These are phyloP conservation scores for Trichosporon ovoides DNA, from an alignment of 1,284 basidiomycete genomes.

Conservation along the genomic window DNA sequence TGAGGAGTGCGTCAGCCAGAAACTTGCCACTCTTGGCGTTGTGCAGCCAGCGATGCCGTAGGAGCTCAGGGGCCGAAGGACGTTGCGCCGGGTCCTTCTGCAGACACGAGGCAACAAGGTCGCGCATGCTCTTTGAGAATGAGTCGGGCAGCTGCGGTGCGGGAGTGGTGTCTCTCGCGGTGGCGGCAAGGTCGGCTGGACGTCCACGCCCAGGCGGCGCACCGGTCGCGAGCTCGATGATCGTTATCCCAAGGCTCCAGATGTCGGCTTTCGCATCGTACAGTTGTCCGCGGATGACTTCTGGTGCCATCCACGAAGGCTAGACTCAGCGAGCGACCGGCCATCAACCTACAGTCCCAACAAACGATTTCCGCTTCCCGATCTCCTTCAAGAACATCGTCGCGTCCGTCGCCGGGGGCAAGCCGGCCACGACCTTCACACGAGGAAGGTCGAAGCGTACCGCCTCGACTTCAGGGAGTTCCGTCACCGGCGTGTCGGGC, in stretches of 20 bases:
- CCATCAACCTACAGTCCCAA: constrained; percentile 61
- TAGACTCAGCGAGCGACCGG: constrained; percentile 12
- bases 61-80: constrained; percentile 22
- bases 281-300: constrained; percentile 75
- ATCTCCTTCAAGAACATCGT: constrained; percentile 14
- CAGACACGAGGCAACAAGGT: constrained; percentile 79
- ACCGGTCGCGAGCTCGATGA: constrained; percentile 33
- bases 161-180: constrained; percentile 7
- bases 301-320: constrained; percentile 98
- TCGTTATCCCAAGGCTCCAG: constrained; percentile 88
- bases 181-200: constrained; percentile 9
- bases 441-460: constrained; percentile 26
- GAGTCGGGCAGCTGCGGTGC: constrained; percentile 8
- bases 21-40: constrained; percentile 29
- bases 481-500: constrained; percentile 17
- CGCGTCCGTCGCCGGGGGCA: constrained; percentile 9
- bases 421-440: constrained; percentile 1
- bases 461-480: constrained; percentile 22
- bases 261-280: constrained; percentile 96
- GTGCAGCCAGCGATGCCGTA: constrained; percentile 36
- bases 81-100: constrained; percentile 67
- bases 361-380: constrained; percentile 82
- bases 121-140: constrained; percentile 72
- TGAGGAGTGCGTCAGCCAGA: constrained; percentile 33
- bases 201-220: constrained; percentile 21